These are phyloP conservation scores for Hypoxylon sp. DNA, from an alignment of 2,329 filamentous ascomycete species.

Conservation along the genomic window DNA sequence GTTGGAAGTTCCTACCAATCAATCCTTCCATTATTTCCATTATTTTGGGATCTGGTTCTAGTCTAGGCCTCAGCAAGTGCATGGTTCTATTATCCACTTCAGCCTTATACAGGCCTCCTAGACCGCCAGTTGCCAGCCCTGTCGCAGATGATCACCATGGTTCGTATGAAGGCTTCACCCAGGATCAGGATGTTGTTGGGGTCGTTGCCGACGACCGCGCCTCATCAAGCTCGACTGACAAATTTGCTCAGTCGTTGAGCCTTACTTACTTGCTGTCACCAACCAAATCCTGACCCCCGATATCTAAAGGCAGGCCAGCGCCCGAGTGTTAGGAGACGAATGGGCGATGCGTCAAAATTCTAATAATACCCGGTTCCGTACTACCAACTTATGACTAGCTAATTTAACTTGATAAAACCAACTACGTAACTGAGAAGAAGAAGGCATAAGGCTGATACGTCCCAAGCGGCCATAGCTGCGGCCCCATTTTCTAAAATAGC, in stretches of 20 bases:
- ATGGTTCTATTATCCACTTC: too few relatives aligned
- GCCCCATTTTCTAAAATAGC: not conserved
- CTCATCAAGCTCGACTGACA: not conserved
- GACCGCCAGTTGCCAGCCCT: too few relatives aligned
- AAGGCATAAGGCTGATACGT: not conserved
- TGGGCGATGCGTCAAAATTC: not conserved
- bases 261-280: not conserved
- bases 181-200: not conserved
- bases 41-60: not conserved
- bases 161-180: not conserved
- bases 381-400: not conserved
- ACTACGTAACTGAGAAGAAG: not conserved
- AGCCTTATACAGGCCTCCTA: not conserved
- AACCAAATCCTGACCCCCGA: not conserved
- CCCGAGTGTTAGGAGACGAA: not conserved
- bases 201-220: not conserved
- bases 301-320: too few relatives aligned
- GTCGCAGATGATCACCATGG: not conserved
- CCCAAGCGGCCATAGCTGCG: not conserved
- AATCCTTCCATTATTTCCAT: not conserved
- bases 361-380: not conserved
- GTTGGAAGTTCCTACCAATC: not conserved
- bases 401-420: not conserved
- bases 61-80: too few relatives aligned
- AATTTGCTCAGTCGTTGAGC: not conserved